Evolutionary conservation across 495 filamentous ascomycete species (phyloP).

Genomic region (Wilcoxina mikolae): DNA sequence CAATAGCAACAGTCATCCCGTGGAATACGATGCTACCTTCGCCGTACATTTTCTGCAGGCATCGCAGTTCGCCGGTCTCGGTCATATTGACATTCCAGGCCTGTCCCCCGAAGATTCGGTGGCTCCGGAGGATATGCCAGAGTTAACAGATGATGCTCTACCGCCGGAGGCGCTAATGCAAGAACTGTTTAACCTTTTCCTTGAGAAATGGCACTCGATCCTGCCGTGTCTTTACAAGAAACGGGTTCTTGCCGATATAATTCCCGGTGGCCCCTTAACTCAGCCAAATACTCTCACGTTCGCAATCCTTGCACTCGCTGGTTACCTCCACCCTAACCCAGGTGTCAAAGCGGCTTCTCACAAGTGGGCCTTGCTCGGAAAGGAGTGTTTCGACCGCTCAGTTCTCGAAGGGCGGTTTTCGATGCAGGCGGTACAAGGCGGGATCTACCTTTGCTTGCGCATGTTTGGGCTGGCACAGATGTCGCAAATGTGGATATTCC

Average conservation of each 20-base stretch:
- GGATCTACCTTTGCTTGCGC: constrained; percentile 23
- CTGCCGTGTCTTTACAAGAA: constrained; percentile 25
- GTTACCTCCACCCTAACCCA: constrained; percentile 18
- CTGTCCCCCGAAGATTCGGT: constrained; percentile 11
- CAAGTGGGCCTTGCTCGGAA: constrained; percentile 18
- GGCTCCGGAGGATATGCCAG: neutral
- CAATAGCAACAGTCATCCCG: neutral
- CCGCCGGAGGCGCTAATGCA: constrained; percentile 12
- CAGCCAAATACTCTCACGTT: constrained; percentile 20
- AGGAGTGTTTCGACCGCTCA: constrained; percentile 15
- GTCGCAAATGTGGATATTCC: constrained; percentile 24
- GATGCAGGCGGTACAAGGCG: constrained; percentile 21
- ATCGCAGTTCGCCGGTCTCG: constrained; percentile 16
- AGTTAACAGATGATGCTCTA: neutral
- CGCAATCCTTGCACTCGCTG: constrained; percentile 17
- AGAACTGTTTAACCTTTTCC: constrained; percentile 21
- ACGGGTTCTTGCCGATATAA: constrained; percentile 13
- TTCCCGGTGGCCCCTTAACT: constrained; percentile 8
- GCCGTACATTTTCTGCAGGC: constrained; percentile 23
- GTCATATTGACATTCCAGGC: constrained; percentile 7
- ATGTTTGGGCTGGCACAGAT: constrained; percentile 19
- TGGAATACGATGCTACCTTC: constrained; percentile 14
- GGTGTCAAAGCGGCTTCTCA: constrained; percentile 8
- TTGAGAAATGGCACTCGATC: constrained; percentile 22
- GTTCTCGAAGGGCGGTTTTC: constrained; percentile 18